Base-by-base conservation (phyloP, 768 basidiomycete species). In the Obba rivulosa region DNA sequence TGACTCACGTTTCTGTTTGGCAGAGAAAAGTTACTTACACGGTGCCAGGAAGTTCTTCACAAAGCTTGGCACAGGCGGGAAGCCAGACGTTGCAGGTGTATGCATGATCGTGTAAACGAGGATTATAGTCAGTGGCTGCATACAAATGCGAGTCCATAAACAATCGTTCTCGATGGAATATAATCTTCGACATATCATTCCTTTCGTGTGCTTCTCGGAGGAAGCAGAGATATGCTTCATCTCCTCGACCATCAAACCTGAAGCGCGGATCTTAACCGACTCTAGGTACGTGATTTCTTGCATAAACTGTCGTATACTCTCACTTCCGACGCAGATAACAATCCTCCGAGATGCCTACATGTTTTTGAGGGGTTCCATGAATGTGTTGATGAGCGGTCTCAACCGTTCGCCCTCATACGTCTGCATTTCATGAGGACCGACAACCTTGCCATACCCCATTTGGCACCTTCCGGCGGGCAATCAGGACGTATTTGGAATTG, bases 251-350 rank as follows among this genome's bases (percentile, higher is more conserved):
- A 49, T 48, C 21, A 54, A 17, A 20, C 53, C 53, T 2, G 45
- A 50, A 9, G 53, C 53, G 13, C 46, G 41, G 16, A 51, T 18
- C 37, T 50, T 54, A 16, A 46, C 53, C 7, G 53, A 45, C 28
- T 54, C 45, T 14, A 54, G 37, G 43, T 54, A 54, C 13, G 41
- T 47, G 25, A 54, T 41, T 41, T 54, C 53, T 34, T 54, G 49
- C 45, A 41, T 44, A 7, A 54, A 38, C 52, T 54, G 43, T 22
- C 13, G 28, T 31, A 24, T 13, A 17, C 3, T 31, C 18, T 35
- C 35, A 47, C 8, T 45, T 25, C 24, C 10, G 10, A 45, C 14
- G 8, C n/a, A n/a, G 5, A 13, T 24, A 3, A 10, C 21, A 7
- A 14, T 23, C 22, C 40, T 3, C 13, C 9, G 21, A 25, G 21